Evolutionary conservation across 768 basidiomycete species (phyloP).

Genomic region (Pleurotus salmoneostramineus): DNA sequence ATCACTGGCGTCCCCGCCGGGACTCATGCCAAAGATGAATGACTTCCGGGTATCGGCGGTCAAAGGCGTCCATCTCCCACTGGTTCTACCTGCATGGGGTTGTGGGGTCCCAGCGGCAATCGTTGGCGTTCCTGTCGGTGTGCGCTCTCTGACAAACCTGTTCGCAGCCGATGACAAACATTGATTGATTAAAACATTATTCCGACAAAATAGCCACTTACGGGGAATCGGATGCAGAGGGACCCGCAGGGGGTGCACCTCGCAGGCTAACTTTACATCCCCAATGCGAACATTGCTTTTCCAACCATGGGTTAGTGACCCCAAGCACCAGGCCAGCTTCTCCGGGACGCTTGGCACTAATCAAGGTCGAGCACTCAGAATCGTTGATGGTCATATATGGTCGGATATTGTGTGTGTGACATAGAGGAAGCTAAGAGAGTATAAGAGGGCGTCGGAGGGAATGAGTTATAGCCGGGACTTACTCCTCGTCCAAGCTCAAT

Average conservation of each 20-base stretch:
- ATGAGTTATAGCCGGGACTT: slow-evolving; percentile 11
- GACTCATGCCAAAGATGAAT: slow-evolving; percentile 10
- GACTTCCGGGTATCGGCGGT: slow-evolving; percentile 17
- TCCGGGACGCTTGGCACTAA: slow-evolving; percentile 74
- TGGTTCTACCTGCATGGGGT: neutral
- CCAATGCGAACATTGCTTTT: slow-evolving; percentile 79
- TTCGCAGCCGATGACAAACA: neutral
- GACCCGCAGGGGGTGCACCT: slow-evolving; percentile 23
- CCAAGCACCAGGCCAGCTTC: slow-evolving; percentile 74
- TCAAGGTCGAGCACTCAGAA: slow-evolving; percentile 67
- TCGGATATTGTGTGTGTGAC: slow-evolving; percentile 76
- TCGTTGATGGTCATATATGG: slow-evolving; percentile 98
- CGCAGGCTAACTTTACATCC: slow-evolving; percentile 79
- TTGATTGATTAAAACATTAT: neutral
- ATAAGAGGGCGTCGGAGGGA: neutral
- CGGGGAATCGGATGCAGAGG: slow-evolving; percentile 8
- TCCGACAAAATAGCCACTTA: neutral
- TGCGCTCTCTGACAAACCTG: neutral
- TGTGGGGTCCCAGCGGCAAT: neutral
- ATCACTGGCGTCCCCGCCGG: neutral
- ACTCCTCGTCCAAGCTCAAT: slow-evolving; percentile 85
- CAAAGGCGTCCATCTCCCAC: neutral
- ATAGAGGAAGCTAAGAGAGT: slow-evolving; percentile 64
- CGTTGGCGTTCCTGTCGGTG: neutral
- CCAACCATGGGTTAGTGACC: slow-evolving; percentile 87